Percentiles rank a stretch among this genome's conserved stretches.
Evolutionary conservation across 441 rosid species (phyloP).

Genomic region (Isatis lusitanica): DNA sequence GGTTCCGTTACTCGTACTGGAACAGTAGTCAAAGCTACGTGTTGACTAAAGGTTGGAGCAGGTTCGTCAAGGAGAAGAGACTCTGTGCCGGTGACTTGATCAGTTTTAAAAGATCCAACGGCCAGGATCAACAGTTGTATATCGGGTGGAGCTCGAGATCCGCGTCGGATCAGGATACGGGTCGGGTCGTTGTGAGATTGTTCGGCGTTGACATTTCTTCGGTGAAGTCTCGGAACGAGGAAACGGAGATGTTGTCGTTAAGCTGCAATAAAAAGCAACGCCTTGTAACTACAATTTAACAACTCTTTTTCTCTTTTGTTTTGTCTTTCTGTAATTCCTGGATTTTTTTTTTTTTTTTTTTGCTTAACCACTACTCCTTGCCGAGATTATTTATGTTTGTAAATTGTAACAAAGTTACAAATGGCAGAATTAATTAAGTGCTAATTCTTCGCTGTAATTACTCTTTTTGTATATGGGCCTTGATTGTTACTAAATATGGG

Average conservation of each 20-base stretch:
- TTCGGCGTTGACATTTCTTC: conserved; percentile 74
- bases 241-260: conserved; percentile 48
- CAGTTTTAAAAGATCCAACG: conserved; percentile 65
- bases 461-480: background rate
- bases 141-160: conserved; percentile 56
- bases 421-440: too few relatives aligned
- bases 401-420: too few relatives aligned
- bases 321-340: background rate
- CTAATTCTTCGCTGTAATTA: background rate
- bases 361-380: background rate
- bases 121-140: conserved; percentile 63
- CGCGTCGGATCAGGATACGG: conserved; percentile 31
- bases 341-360: background rate
- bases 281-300: conserved; percentile 47
- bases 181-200: conserved; percentile 49
- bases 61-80: conserved; percentile 77
- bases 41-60: conserved; percentile 88
- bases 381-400: background rate
- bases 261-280: conserved; percentile 67
- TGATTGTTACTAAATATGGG: background rate
- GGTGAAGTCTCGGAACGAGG: conserved; percentile 35
- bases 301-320: background rate
- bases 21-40: conserved; percentile 89
- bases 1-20: conserved; percentile 89
- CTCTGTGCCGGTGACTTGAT: conserved; percentile 76